Conservation (phyloP, 305 asterid genomes). For the Ruellia speciosa region DNA sequence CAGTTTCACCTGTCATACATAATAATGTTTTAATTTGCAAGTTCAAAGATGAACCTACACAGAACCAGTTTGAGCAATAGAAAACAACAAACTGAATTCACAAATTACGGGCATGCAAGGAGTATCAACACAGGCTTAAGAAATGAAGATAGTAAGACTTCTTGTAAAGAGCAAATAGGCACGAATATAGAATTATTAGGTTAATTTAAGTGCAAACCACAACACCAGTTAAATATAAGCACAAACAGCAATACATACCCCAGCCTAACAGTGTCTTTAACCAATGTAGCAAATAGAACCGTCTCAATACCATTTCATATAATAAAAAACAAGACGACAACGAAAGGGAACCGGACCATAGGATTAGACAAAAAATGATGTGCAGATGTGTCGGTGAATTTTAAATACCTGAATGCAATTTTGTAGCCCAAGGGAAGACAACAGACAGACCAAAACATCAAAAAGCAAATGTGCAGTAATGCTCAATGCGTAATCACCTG, state of each 20-base stretch:
- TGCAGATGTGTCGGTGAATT: too few species aligned
- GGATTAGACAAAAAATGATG: too few species aligned
- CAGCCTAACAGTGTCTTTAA: too few species aligned
- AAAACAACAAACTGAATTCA: background rate
- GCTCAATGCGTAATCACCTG: conserved; percentile 44
- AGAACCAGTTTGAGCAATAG: background rate
- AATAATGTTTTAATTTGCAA: background rate
- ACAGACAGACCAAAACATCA: conserved; percentile 5
- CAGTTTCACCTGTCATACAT: background rate
- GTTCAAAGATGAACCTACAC: background rate
- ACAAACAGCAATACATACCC: background rate
- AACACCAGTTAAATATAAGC: background rate
- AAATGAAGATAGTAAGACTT: background rate
- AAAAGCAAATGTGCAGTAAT: background rate
- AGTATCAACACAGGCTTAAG: background rate
- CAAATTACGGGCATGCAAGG: background rate
- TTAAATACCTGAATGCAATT: background rate
- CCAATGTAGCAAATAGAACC: too few species aligned
- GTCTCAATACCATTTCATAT: too few species aligned
- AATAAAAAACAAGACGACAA: too few species aligned
- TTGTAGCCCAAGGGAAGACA: background rate
- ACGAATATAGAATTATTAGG: background rate
- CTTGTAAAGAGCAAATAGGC: background rate
- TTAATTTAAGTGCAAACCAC: background rate
- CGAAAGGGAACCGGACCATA: too few species aligned